These are phyloP conservation scores for Otatea glauca DNA, from an alignment of 176 grass and related monocot species.

Conservation along the genomic window DNA sequence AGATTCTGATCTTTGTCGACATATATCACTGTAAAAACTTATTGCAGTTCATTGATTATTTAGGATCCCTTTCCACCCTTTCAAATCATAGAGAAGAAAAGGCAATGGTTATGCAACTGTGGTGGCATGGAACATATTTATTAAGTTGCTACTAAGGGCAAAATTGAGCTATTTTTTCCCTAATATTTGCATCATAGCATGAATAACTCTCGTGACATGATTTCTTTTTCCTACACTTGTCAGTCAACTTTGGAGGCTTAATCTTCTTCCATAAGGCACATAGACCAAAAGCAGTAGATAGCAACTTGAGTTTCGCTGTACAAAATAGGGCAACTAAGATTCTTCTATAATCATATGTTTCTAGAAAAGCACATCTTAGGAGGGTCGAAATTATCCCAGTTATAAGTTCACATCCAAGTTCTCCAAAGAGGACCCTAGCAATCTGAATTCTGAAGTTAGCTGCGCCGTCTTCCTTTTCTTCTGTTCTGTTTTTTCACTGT, in stretches of 20 bases:
- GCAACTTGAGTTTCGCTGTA: background rate
- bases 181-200: background rate
- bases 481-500: background rate
- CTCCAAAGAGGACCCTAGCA: background rate
- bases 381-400: background rate
- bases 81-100: conserved; percentile 13
- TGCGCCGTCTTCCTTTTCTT: background rate
- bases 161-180: background rate
- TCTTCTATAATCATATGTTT: background rate
- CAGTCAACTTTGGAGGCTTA: conserved; percentile 22
- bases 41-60: conserved; percentile 23
- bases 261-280: background rate
- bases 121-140: background rate
- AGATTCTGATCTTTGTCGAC: background rate
- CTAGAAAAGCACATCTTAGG: background rate
- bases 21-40: background rate
- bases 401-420: background rate
- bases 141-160: background rate
- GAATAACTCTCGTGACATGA: background rate
- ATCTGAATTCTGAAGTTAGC: background rate
- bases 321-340: background rate
- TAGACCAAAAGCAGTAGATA: background rate
- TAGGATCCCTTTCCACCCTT: background rate
- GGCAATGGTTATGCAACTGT: background rate
- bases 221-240: background rate